Evolutionary conservation across 495 filamentous ascomycete species (phyloP).

Genomic region (Letharia columbiana): DNA sequence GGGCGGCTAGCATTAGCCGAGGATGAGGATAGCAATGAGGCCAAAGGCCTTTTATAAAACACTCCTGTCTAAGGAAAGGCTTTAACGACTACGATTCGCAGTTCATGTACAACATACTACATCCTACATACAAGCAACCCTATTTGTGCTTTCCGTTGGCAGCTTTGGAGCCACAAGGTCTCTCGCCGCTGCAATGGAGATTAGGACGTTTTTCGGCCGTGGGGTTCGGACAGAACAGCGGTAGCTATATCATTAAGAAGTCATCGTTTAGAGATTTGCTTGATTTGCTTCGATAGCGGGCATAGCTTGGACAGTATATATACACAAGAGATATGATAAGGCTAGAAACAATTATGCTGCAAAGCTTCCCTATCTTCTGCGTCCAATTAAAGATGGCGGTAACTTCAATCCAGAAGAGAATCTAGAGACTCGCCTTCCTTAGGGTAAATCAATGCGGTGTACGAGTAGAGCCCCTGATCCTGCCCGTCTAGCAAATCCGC

Average conservation of each 20-base stretch:
- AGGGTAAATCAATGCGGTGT: background rate
- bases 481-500: too few species aligned
- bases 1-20: background rate
- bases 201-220: background rate
- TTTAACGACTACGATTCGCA: background rate
- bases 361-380: background rate
- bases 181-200: background rate
- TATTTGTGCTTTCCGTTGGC: background rate
- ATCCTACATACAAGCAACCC: background rate
- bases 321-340: background rate
- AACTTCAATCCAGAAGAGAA: background rate
- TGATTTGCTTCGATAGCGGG: constrained; percentile 2
- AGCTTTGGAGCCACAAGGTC: background rate
- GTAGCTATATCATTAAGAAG: background rate
- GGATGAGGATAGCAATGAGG: background rate
- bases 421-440: background rate
- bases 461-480: too few species aligned
- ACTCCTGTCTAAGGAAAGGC: background rate
- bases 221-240: background rate
- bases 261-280: background rate
- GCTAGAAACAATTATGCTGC: background rate
- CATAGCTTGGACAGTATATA: background rate
- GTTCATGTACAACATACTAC: background rate
- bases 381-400: background rate
- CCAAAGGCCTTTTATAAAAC: background rate